Evolutionary conservation across 164 flowering plant genomes (phyloP).

Genomic region (Tinospora cordifolia): DNA sequence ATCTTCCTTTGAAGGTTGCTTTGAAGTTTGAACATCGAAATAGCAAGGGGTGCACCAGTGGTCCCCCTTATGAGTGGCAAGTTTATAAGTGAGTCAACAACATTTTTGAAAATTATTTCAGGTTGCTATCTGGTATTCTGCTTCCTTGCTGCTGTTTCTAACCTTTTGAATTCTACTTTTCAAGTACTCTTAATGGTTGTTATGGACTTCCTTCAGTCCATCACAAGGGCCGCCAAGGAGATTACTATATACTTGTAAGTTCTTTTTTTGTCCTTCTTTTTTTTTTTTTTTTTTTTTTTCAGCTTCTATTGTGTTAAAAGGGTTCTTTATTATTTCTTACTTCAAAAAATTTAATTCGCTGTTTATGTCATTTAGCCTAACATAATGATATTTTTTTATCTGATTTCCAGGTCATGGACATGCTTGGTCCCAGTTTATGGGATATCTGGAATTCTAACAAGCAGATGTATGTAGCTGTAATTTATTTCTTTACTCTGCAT

Average conservation of each 20-base stretch:
- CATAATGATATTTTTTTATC: background rate
- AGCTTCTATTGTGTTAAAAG: background rate
- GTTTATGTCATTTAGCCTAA: background rate
- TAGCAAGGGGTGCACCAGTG: constrained; percentile 48
- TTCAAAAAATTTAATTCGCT: background rate
- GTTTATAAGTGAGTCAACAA: constrained; percentile 35
- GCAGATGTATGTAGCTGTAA: constrained; percentile 28
- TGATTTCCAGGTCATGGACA: constrained; percentile 45
- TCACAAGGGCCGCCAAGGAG: constrained; percentile 52
- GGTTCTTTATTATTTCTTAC: background rate
- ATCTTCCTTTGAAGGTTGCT: constrained; percentile 35
- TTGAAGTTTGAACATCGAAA: constrained; percentile 46
- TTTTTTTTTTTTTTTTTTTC: too few species aligned
- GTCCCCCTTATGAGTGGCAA: constrained; percentile 63
- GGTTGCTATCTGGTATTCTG: background rate
- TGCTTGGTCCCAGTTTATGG: constrained; percentile 59
- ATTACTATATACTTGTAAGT: constrained; percentile 45
- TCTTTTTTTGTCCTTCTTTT: background rate
- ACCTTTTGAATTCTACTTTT: background rate
- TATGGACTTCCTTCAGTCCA: constrained; percentile 50
- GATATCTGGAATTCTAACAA: constrained; percentile 47
- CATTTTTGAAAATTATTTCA: background rate
- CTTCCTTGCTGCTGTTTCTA: constrained; percentile 5
- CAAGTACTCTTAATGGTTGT: constrained; percentile 45
- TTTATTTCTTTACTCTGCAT: background rate